Evolutionary conservation across 768 basidiomycete species (phyloP).

Genomic region (Lactarius sp.): DNA sequence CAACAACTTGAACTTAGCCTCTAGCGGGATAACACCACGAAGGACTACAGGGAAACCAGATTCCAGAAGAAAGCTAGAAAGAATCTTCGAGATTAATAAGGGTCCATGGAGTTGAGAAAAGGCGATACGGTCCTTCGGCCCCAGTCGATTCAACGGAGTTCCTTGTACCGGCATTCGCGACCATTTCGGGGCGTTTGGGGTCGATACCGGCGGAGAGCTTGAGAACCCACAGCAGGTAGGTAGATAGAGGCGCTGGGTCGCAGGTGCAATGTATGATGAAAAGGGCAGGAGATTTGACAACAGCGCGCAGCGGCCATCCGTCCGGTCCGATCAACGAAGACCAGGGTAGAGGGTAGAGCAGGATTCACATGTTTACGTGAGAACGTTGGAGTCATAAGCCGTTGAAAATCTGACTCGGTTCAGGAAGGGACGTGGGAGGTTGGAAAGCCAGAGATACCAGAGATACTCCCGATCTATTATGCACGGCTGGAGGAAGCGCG

Average conservation of each 20-base stretch:
- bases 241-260: background rate
- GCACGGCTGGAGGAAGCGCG: background rate
- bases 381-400: background rate
- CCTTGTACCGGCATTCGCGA: too few species aligned
- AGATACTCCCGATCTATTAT: background rate
- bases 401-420: background rate
- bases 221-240: background rate
- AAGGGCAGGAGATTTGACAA: background rate
- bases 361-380: background rate
- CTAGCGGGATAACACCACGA: background rate
- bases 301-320: background rate
- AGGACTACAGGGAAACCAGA: background rate
- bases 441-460: constrained; percentile 14
- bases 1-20: background rate
- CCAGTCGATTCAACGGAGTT: background rate
- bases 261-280: background rate
- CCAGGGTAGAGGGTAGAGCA: constrained; percentile 4
- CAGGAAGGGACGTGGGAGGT: background rate
- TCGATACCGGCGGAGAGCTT: background rate
- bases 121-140: background rate
- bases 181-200: background rate
- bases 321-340: constrained; percentile 3
- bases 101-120: background rate
- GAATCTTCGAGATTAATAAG: too few species aligned
- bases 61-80: background rate